Percentiles rank a stretch among this genome's conserved stretches.
Conservation (phyloP, 176 grass and related monocot species). For the Paspalum vaginatum region DNA sequence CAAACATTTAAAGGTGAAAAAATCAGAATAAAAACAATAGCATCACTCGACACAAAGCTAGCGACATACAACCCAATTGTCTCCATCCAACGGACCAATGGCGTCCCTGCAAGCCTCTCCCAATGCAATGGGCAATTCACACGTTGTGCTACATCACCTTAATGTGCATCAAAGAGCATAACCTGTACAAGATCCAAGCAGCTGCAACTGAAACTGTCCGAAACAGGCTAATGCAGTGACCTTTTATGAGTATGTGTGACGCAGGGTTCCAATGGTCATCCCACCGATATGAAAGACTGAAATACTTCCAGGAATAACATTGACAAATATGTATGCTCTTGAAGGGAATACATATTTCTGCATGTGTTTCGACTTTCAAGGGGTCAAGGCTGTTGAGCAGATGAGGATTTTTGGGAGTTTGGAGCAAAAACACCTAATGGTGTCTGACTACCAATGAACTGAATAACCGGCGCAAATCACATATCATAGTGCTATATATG, state of each 20-base stretch:
- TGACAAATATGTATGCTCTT: background rate
- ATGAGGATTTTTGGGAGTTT: background rate
- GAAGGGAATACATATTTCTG: background rate
- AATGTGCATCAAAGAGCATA: background rate
- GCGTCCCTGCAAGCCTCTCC: too few relatives aligned
- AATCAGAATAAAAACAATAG: constrained; percentile 4
- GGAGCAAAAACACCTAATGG: background rate
- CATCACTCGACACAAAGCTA: background rate
- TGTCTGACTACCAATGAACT: background rate
- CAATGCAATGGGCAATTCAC: background rate
- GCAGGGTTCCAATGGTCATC: background rate
- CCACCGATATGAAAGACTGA: background rate
- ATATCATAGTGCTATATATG: background rate
- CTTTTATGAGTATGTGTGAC: background rate
- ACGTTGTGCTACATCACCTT: background rate
- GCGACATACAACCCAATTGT: background rate
- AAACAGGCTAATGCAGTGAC: background rate
- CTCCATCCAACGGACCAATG: background rate
- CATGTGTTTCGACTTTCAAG: background rate
- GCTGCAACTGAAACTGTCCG: background rate
- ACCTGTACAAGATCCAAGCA: background rate
- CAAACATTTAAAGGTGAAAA: constrained; percentile 18
- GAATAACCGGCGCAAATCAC: background rate
- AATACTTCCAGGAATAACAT: background rate
- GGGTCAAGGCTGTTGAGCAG: background rate